phyloP scores from a whole-genome alignment of 2,329 filamentous ascomycete species.

The Aspergillus ochraceoroseus region DNA sequence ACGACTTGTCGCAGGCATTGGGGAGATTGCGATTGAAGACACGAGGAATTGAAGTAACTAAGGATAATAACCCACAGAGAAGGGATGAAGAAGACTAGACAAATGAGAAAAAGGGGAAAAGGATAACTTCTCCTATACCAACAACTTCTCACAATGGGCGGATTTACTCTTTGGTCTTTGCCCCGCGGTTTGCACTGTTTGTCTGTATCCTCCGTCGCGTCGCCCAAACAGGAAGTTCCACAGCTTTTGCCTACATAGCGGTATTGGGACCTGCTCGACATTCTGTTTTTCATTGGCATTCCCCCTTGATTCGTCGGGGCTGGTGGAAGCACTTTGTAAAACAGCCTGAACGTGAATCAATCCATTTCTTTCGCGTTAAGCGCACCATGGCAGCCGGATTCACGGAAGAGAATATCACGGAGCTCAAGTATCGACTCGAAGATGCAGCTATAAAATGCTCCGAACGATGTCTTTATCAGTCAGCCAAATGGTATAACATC shows the following conservation, averaged over 20 bases:
- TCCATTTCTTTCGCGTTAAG: not conserved
- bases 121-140: no score
- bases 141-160: no score
- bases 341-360: no score
- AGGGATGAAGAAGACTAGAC: constrained; percentile 5
- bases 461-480: constrained; percentile 91
- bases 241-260: constrained; percentile 1
- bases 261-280: constrained; percentile 7
- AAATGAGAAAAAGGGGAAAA: not conserved
- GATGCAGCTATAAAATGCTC: constrained; percentile 86
- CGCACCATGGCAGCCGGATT: constrained; percentile 33
- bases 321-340: no score
- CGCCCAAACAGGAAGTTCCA: constrained; percentile 19
- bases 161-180: constrained; percentile 1
- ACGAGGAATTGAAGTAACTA: not conserved
- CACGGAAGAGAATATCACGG: constrained; percentile 42
- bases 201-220: constrained; percentile 6
- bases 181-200: constrained; percentile 30
- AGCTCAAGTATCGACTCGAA: constrained; percentile 70
- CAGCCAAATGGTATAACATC: constrained; percentile 75
- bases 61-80: constrained; percentile 1
- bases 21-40: no score
- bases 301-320: no score
- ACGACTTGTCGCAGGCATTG: constrained; percentile 64
- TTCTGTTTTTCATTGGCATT: not conserved